Base-by-base conservation (phyloP, 176 grass and related monocot species). In the Bolboschoenus planiculmis region DNA sequence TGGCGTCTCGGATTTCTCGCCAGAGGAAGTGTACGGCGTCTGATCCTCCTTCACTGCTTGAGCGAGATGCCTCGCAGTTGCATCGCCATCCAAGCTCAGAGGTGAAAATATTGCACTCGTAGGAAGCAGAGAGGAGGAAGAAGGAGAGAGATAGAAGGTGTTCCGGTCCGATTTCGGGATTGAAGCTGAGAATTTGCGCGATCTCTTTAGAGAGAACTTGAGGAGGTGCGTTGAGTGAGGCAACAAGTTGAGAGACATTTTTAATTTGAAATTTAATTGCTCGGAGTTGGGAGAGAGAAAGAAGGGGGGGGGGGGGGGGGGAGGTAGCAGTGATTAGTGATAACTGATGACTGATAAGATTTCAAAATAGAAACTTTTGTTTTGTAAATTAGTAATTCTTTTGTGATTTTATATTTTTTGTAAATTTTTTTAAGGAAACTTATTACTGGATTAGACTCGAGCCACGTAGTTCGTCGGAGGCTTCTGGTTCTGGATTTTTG, bases 1-100 rank as follows among this genome's bases (percentile, higher is more conserved):
- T 29, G 84, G 43, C 4, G 14, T 53, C 11, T 78, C 55, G 16
- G 81, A 10, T 78, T 78, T 78, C 5, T 85, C 81, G 10, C 23
- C 72, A 1, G 84, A 58, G 29, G 20, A 61, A 27, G 47, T 75
- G 50, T 78, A 34, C 48, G 59, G 86, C 29, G 74, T 48, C 54
- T 68, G 66, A 27, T 88, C 83, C 85, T 87, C 64, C 73, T 85
- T 68, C 81, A 89, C 81, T 24, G 90, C 85, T 5, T 65, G 84
- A 59, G 67, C 50, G 13, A 81, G n/a, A 63, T 43, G 55, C 57
- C 55, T 81, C 21, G 55, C 11, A 26, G 11, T 44, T 15, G 35
- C 56, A 36, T 62, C 56, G 10, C 48, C 1, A 36, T 37, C 39
- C 35, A 60, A 81, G 55, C 55, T 81, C 7, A 63, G 20, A 46